A percentile compares a stretch with the other conserved stretches of the same genome.
Evolutionary conservation across 352 stramenopile genomes (phyloP).

Genomic region (Phytophthora colocasiae): DNA sequence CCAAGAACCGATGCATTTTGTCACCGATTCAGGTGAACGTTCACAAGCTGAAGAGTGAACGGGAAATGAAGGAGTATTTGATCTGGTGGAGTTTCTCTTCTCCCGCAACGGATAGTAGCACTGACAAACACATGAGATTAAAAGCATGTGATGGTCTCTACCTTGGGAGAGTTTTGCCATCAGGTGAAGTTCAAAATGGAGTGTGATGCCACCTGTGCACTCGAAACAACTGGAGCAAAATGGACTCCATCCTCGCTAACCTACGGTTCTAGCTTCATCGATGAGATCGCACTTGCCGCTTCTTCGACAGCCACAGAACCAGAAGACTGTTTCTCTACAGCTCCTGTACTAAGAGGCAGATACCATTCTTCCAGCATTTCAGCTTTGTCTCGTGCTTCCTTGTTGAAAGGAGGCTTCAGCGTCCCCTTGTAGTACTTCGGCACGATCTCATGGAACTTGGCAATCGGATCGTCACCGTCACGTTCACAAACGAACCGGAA

Average conservation of each 20-base stretch:
- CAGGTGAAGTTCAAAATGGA: too few species aligned
- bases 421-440: conserved; percentile 55
- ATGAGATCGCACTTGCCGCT: conserved; percentile 19
- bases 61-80: not conserved
- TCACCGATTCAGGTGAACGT: not conserved
- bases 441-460: conserved; percentile 60
- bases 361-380: conserved; percentile 64
- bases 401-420: conserved; percentile 71
- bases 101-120: conserved; percentile 1
- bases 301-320: conserved; percentile 13
- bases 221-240: too few species aligned
- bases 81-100: conserved; percentile 1
- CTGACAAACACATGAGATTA: not conserved
- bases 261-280: conserved; percentile 16
- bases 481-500: conserved; percentile 50
- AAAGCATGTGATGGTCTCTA: not conserved
- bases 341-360: conserved; percentile 36
- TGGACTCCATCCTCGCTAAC: too few species aligned
- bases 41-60: not conserved
- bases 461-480: conserved; percentile 38
- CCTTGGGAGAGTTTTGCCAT: not conserved
- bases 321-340: conserved; percentile 8
- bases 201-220: too few species aligned
- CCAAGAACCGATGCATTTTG: conserved; percentile 1
- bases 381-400: conserved; percentile 49